phyloP scores from a whole-genome alignment of 2,329 filamentous ascomycete species.

The Didymella lethalis region DNA sequence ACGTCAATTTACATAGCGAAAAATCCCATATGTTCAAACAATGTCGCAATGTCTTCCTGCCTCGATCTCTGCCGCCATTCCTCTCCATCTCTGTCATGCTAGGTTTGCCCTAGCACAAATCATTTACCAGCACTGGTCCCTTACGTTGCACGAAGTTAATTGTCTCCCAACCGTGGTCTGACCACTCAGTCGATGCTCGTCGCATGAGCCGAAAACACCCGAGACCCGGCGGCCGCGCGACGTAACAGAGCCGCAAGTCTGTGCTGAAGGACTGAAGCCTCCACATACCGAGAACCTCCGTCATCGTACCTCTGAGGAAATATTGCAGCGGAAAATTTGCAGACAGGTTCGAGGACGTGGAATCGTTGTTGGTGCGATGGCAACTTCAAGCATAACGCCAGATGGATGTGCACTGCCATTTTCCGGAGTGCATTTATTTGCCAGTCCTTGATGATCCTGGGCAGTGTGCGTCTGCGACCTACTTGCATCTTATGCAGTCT shows the following conservation, averaged over 20 bases:
- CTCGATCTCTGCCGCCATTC: too few species aligned
- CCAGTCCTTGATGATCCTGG: neutral
- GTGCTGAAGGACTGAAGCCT: constrained; percentile 12
- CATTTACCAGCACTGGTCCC: neutral
- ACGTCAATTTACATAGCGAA: constrained; percentile 7
- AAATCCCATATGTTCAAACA: constrained; percentile 2
- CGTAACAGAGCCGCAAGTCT: constrained; percentile 21
- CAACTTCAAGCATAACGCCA: too few species aligned
- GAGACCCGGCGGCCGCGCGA: constrained; percentile 22
- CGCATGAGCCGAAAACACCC: constrained; percentile 16
- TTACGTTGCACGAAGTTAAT: constrained; percentile 6
- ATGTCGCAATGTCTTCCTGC: too few species aligned
- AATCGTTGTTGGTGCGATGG: neutral
- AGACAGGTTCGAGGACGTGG: neutral
- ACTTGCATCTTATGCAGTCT: neutral
- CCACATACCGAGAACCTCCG: constrained; percentile 17
- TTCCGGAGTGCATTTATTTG: neutral
- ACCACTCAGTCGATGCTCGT: constrained; percentile 5
- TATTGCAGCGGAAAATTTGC: constrained; percentile 7
- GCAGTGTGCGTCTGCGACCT: neutral
- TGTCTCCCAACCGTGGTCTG: constrained; percentile 17
- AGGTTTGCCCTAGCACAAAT: neutral
- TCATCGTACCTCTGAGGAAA: constrained; percentile 1
- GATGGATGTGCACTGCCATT: neutral
- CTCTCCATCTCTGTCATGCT: neutral